Evolutionary conservation across 768 basidiomycete species (phyloP).

Genomic region (Tulasnella sp.): DNA sequence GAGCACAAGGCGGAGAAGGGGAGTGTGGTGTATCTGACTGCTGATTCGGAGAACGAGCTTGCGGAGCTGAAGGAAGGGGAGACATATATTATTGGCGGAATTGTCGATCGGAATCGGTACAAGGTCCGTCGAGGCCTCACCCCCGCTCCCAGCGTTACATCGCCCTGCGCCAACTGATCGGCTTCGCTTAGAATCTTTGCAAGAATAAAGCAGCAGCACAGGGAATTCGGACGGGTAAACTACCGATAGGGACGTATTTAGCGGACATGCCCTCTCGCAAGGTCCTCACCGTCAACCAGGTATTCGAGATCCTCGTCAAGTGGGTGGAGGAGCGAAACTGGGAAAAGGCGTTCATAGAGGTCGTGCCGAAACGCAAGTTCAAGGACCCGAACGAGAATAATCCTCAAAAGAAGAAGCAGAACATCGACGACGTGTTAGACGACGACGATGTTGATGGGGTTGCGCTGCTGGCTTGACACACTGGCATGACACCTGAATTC

Average conservation of each 20-base stretch:
- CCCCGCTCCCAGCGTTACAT: not conserved
- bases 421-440: constrained; percentile 13
- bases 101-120: constrained; percentile 93
- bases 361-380: constrained; percentile 90
- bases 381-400: constrained; percentile 32
- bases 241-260: constrained; percentile 91
- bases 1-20: constrained; percentile 27
- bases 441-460: constrained; percentile 6
- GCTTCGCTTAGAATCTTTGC: constrained; percentile 68
- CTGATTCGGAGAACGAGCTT: constrained; percentile 81
- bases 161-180: not conserved
- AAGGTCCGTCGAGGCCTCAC: constrained; percentile 48
- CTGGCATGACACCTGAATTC: not conserved
- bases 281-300: constrained; percentile 95
- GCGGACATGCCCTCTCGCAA: constrained; percentile 79
- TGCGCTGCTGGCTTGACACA: not conserved
- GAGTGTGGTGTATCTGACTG: constrained; percentile 81
- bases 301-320: constrained; percentile 80
- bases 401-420: constrained; percentile 18
- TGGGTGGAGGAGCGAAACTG: constrained; percentile 83
- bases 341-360: constrained; percentile 75
- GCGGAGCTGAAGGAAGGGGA: constrained; percentile 71
- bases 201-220: constrained; percentile 69
- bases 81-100: constrained; percentile 90
- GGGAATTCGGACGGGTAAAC: constrained; percentile 69